Base-by-base conservation (phyloP, 805 yeast genomes). In the Myxozyma vanderwaltii region DNA sequence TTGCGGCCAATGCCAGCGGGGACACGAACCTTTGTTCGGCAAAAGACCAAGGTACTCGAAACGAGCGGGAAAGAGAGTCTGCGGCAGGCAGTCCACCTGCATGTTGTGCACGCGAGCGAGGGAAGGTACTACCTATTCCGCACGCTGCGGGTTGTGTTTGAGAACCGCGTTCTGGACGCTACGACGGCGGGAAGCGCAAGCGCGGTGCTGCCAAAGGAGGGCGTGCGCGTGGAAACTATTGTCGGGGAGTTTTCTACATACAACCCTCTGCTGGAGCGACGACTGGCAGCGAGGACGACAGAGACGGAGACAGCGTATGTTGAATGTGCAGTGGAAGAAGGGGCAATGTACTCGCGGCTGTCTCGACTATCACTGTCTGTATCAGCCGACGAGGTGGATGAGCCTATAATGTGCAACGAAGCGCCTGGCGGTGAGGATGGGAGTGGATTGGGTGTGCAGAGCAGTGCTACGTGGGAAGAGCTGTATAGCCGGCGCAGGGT, bases 11-110 rank as follows among this genome's bases (percentile, higher is more conserved):
- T 73, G 71, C 69, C 70, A 5, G 54, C 57, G 5, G 69, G 70
- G 17, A 58, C 69, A 26, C 68, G 68, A 60, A 70, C 75, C 4
- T 69, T 73, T 29, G 51, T 73, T n/a, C 58, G 76, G 40, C 75
- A 72, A 41, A 68, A 69, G 63, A 62, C 46, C 54, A 56, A 5
- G 33, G 62, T 52, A 5, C 7, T 12, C 19, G 48, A 29, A 17
- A 31, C 49, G 21, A 23, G 39, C 13, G 33, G 51, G 33, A 56
- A 44, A 33, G 56, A 54, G 4, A 17, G 47, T 13, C 46, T 73
- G 23, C 52, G 68, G 39, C 68, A 70, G 51, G 75, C 74, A 3
- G 63, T 68, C 8, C 75, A 72, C 50, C 31, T 72, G 21, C 74
- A 68, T 46, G 61, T 72, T 4, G 68, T 56, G 19, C 64, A 72